Conservation (phyloP, 331 rosid genomes). For the Erythrophleum ivorense region DNA sequence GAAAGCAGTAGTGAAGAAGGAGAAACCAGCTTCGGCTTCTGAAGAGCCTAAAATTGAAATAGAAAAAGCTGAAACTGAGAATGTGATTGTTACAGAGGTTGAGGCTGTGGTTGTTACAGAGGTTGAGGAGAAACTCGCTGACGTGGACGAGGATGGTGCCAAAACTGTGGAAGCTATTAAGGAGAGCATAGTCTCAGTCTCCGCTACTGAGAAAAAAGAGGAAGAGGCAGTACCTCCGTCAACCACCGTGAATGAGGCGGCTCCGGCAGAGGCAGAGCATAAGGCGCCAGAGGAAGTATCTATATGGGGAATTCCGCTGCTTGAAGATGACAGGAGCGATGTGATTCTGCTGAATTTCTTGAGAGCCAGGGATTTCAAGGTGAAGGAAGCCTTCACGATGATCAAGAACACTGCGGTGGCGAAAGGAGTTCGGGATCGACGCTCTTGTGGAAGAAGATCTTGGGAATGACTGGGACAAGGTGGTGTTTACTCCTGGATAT, state of each 20-base stretch:
- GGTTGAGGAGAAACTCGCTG: constrained; percentile 47
- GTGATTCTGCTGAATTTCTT: constrained; percentile 77
- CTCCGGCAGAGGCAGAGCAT: constrained; percentile 1
- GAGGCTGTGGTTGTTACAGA: constrained; percentile 41
- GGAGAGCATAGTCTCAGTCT: constrained; percentile 54
- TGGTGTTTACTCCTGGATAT: constrained; percentile 69
- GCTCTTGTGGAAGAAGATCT: constrained; percentile 64
- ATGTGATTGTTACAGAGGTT: not conserved
- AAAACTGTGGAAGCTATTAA: constrained; percentile 73
- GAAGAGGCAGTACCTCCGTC: constrained; percentile 10
- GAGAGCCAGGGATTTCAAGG: constrained; percentile 86
- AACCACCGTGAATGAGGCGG: constrained; percentile 14
- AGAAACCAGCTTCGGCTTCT: no score
- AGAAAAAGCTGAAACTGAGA: constrained; percentile 15
- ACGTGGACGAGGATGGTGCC: constrained; percentile 64
- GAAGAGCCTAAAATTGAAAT: not conserved
- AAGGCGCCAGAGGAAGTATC: constrained; percentile 69
- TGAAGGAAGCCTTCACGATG: constrained; percentile 78
- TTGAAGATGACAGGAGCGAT: constrained; percentile 78
- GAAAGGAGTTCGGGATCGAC: constrained; percentile 82
- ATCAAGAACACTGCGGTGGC: constrained; percentile 77
- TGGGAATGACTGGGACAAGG: constrained; percentile 78
- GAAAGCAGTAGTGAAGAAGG: not conserved
- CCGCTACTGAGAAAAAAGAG: constrained; percentile 39
- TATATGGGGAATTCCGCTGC: constrained; percentile 27